Base-by-base conservation (phyloP, 768 basidiomycete genomes). In the Butyriboletus loyo region DNA sequence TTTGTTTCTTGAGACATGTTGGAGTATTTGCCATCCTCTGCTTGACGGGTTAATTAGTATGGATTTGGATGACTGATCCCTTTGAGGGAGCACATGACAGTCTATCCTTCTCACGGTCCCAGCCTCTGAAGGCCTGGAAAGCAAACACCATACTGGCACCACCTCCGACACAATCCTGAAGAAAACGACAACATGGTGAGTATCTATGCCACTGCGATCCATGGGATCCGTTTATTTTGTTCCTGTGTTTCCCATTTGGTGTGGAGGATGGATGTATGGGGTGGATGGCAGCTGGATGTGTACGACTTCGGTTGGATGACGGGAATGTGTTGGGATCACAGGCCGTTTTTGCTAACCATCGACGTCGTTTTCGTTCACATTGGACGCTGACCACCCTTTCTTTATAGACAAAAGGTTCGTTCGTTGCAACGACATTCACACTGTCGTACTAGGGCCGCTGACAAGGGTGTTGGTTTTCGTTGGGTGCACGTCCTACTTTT, bases 381-480 rank as follows among this genome's bases (percentile, higher is more conserved):
- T 19, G n/a, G 21, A 46, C 27, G 42, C 60, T 62, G 60, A 68
- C 69, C 62, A 52, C 55, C 44, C 28, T 36, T 53, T 58, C 37
- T 66, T 62, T 52, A 56, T 75, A 89, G 90, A 91, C 89, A 74
- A 92, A 92, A 89, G 89, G 89, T 92, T 75, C 68, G 83, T 64
- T 24, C 47, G n/a, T 50, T 30, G 52, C 34, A 5, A 39, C 4
- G 43, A 40, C 25, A 35, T 35, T 19, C 15, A 7, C 11, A 4
- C n/a, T 6, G 25, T 31, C 24, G 25, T 25, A 24, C 30, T 17
- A 46, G 40, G 48, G 57, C 41, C 59, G 57, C 62, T 64, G 39
- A 50, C 55, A 32, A 42, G 52, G 27, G 45, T 10, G 21, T 25
- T 38, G 44, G 10, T n/a, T 34, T 34, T 34, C 30, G 14, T 14